Evolutionary conservation across 1,284 basidiomycete genomes (phyloP), one percentile per base, ranked within the genome.

Genomic region (Vanrija sp.): DNA sequence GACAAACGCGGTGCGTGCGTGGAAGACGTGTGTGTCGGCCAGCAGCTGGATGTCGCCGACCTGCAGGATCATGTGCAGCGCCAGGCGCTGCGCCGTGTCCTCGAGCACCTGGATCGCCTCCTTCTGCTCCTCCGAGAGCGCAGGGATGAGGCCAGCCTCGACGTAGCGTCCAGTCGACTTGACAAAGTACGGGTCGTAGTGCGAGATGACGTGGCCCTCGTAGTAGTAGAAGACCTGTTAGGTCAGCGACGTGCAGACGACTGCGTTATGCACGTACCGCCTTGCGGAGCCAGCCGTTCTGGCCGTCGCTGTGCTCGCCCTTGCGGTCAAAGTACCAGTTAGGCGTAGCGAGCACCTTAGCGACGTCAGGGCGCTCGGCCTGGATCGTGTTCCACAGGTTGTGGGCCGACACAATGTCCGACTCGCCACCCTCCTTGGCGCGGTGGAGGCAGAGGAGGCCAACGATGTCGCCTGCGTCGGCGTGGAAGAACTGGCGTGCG

Each of bases 391-490:
- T 79, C 71, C 70, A 79, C 15, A 79, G 56, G 26, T 71, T 59
- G 55, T 79, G 78, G 0, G 72, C 64, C 0, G 76, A 78, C 23
- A 74, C 77, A 28, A 79, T 73, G 58, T 79, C 77, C 26, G 62
- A 66, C 53, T 79, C 78, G 43, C 78, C 78, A 3, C 78, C 78
- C 55, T 78, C 53, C 42, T 71, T 65, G 0, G 78, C 74, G 51
- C 71, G 72, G 64, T 75, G 72, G 16, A 79, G 69, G 51, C 78
- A 79, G 6, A 78, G 67, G 6, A 79, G 65, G n/a, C 76, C 76
- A 52, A 78, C 72, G 18, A 78, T 66, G 19, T 75, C 75, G 18
- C 63, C 49, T 2, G 57, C 53, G 52, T 70, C 69, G 23, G 65
- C 65, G 62, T 78, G 78, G 68, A 78, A 78, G 66, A 72, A 77